Base-by-base conservation (phyloP, 2,329 filamentous ascomycete genomes). In the Verticillium albo-atrum region DNA sequence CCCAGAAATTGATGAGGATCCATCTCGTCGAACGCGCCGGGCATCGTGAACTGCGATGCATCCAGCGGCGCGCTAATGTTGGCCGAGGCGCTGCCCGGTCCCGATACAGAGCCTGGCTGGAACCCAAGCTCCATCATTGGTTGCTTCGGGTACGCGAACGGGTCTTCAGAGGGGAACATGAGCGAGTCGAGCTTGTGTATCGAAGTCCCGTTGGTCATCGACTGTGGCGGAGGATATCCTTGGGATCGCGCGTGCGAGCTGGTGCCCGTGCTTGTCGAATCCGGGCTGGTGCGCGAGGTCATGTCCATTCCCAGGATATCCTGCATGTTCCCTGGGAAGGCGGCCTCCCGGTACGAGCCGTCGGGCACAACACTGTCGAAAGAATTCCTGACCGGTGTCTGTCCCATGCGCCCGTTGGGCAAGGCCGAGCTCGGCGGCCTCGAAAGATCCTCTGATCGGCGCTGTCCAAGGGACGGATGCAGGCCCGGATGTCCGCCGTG, bases 161-260 rank as follows among this genome's bases (percentile, higher is more conserved):
- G 89, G 66, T 94, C 90, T 34, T 85, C 82, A 0, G 89, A 89
- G 1, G 89, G 88, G 68, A 94, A 94, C 88, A 94, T 92, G 75
- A 93, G 85, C 3, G 87, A 85, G 60, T 88, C 88, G 6, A 93
- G 81, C 69, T 91, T 89, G 64, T 89, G 84, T 17, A 92, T 77
- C 4, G 77, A 75, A 65, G 77, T 83, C 54, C 74, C 70, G 32
- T 67, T 70, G 57, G 68, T 68, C 59, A 65, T 63, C 64, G 65
- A 56, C 63, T 69, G 62, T 67, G 71, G 59, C 30, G 66, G 66
- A 26, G 68, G 65, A 59, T 71, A 68, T 4, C 64, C 62, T 2
- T 60, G 67, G 2, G 62, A 59, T 15, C 70, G 66, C 4, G 63
- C 66, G 34, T 71, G 70, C 27, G 77, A 74, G 61, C 75, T 77